phyloP scores from a whole-genome alignment of 495 filamentous ascomycete genomes.

The Geopyxis carbonaria region DNA sequence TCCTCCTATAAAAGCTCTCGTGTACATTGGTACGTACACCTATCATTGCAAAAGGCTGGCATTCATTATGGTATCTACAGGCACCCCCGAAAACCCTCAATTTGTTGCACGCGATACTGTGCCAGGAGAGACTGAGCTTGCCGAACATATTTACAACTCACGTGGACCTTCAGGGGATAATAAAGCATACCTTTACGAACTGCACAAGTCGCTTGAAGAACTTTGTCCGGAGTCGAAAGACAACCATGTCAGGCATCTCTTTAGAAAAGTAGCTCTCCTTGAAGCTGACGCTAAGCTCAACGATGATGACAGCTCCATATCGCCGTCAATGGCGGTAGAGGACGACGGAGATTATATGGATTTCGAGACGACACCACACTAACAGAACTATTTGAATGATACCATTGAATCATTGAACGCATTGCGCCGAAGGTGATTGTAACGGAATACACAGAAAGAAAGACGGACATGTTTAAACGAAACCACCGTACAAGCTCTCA shows the following conservation, averaged over 20 bases:
- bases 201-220: constrained; percentile 60
- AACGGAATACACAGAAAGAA: constrained; percentile 3
- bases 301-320: not conserved
- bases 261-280: constrained; percentile 10
- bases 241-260: constrained; percentile 46
- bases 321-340: not conserved
- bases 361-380: not conserved
- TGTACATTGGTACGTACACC: constrained; percentile 52
- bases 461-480: constrained; percentile 6
- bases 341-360: not conserved
- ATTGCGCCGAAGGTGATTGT: constrained; percentile 1
- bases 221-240: constrained; percentile 68
- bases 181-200: constrained; percentile 68
- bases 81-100: constrained; percentile 82
- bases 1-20: constrained; percentile 37
- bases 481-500: constrained; percentile 3
- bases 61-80: constrained; percentile 21
- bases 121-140: constrained; percentile 48
- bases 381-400: not conserved
- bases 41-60: not conserved
- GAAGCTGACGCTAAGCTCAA: constrained; percentile 5
- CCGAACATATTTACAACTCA: constrained; percentile 62
- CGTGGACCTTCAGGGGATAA: constrained; percentile 79
- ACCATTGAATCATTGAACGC: too few relatives aligned
- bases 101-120: constrained; percentile 64